These are phyloP conservation scores for Ilex aquifolium DNA, from an alignment of 257 asterid genomes.

Conservation along the genomic window DNA sequence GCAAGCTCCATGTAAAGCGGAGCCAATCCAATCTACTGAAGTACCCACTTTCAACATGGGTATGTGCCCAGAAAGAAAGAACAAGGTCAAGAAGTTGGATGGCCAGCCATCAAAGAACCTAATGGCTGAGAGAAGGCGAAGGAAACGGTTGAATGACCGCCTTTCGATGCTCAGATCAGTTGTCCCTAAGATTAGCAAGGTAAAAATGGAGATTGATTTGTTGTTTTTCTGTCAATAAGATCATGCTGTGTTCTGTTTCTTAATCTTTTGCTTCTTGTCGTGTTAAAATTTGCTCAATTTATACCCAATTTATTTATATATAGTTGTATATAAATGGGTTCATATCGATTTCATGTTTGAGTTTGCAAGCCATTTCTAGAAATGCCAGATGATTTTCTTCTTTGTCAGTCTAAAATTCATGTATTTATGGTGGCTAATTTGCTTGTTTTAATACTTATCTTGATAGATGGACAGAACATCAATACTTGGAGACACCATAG, in stretches of 20 bases:
- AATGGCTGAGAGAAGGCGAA: slow-evolving; percentile 82
- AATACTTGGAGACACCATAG: slow-evolving; percentile 81
- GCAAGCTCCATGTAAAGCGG: slow-evolving; percentile 27
- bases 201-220: not conserved
- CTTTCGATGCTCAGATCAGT: slow-evolving; percentile 85
- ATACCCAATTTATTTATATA: too few species aligned
- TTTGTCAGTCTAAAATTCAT: not conserved
- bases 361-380: too few species aligned
- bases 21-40: slow-evolving; percentile 22
- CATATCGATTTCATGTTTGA: too few species aligned
- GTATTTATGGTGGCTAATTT: not conserved
- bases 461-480: slow-evolving; percentile 87
- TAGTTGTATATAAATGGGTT: too few species aligned
- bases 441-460: not conserved
- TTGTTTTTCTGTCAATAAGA: too few species aligned
- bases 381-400: too few species aligned
- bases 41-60: slow-evolving; percentile 30
- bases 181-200: slow-evolving; percentile 95
- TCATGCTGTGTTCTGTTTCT: too few species aligned
- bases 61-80: slow-evolving; percentile 21
- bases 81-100: slow-evolving; percentile 29
- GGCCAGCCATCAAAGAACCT: slow-evolving; percentile 79
- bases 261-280: too few species aligned
- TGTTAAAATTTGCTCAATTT: too few species aligned
- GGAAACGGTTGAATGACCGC: slow-evolving; percentile 76